Evolutionary conservation across 1,139 yeast species (phyloP), one percentile per base, ranked within the genome.

Genomic region (Debaryomyces robertsiae): DNA sequence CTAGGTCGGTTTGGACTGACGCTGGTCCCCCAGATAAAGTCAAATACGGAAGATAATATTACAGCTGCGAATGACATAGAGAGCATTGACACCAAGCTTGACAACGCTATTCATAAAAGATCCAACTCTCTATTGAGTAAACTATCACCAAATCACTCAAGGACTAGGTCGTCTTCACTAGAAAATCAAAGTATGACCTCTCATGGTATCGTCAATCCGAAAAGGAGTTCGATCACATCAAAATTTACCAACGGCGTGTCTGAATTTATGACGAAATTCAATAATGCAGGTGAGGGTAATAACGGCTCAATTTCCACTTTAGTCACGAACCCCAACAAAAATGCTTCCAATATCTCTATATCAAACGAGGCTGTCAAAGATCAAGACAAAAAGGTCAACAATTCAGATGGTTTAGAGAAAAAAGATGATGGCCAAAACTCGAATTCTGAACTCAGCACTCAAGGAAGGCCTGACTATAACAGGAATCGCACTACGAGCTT

Each of bases 191-290:
- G 24, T 17, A 19, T n/a, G n/a, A n/a, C 10, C 4, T 29, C 15
- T 13, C 28, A 22, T 10, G 33, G 30, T 9, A n/a, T 22, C 11
- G 17, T 13, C 7, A 28, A 33, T 25, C 38, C 23, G 9, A 58
- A 67, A 46, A 52, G 68, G 38, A 60, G 63, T 48, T 60, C 73
- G 6, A 61, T 71, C 24, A 67, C 75, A 3, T 63, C 70, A n/a
- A 71, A 68, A 49, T 56, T 72, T 35, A 58, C 72, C 5, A 55
- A 50, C 10, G 77, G 77, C 1, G 70, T 72, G 2, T 51, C 65
- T 9, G 77, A 72, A 43, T 64, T 72, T 39, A 71, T 72, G 73
- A 68, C 71, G 7, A 71, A 69, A 45, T 54, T 71, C 27, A 69
- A 68, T 44, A 46, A 50, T 24, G 46, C 45, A 16, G 30, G 27